Evolutionary conservation across 1,284 basidiomycete genomes (phyloP).

Genomic region (Sanghuangporus baumii): DNA sequence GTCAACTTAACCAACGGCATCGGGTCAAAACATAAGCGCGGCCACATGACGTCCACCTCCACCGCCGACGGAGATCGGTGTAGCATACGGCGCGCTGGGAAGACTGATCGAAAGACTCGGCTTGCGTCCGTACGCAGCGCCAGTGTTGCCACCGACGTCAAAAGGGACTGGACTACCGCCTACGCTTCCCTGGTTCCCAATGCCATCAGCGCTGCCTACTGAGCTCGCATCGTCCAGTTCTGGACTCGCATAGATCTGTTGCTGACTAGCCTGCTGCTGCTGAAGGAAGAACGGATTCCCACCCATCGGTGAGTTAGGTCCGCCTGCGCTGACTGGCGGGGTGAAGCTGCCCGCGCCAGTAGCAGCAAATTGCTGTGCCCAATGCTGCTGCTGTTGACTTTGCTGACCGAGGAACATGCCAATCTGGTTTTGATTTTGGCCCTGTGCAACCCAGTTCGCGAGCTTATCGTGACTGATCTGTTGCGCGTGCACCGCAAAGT

Average conservation of each 20-base stretch:
- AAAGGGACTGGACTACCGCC: slow-evolving; percentile 13
- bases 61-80: not conserved
- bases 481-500: slow-evolving; percentile 6
- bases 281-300: slow-evolving; percentile 25
- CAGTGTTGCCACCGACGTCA: not conserved
- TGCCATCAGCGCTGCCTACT: slow-evolving; percentile 25
- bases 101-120: slow-evolving; percentile 15
- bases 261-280: slow-evolving; percentile 9
- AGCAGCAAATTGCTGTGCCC: slow-evolving; percentile 20
- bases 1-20: not conserved
- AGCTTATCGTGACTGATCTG: slow-evolving; percentile 26
- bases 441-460: slow-evolving; percentile 27
- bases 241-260: slow-evolving; percentile 21
- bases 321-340: slow-evolving; percentile 5
- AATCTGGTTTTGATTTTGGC: not conserved
- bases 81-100: not conserved
- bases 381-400: slow-evolving; percentile 10
- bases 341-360: slow-evolving; percentile 13
- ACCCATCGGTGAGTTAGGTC: slow-evolving; percentile 20
- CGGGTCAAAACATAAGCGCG: slow-evolving; percentile 6
- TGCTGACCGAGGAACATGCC: slow-evolving; percentile 7
- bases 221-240: slow-evolving; percentile 40
- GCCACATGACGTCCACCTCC: slow-evolving; percentile 4
- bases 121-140: slow-evolving; percentile 6
- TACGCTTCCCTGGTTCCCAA: slow-evolving; percentile 7